A percentile compares a stretch with the other conserved stretches of the same genome.
Conservation (phyloP, 2,329 filamentous ascomycete genomes). For the Endothia cerciana region DNA sequence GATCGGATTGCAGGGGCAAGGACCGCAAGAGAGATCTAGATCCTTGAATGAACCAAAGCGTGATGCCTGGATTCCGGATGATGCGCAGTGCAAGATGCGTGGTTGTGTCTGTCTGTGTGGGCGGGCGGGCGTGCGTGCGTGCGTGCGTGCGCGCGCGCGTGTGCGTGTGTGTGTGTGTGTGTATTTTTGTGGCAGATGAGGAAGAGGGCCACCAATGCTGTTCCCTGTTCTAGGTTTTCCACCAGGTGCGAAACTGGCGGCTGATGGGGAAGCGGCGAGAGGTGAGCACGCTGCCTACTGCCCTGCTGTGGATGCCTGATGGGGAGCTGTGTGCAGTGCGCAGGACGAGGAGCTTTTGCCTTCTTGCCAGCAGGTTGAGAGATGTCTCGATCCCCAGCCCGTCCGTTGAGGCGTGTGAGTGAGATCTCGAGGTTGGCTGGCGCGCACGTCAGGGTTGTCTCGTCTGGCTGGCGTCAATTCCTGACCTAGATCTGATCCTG, state of each 20-base stretch:
- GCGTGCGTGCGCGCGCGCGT: neutral
- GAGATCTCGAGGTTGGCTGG: constrained; percentile 1
- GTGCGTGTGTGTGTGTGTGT: neutral
- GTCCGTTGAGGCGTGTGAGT: neutral
- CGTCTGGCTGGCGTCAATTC: neutral
- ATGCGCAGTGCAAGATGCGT: neutral
- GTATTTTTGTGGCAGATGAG: neutral
- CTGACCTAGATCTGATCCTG: constrained; percentile 13
- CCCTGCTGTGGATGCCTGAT: neutral
- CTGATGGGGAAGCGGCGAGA: neutral
- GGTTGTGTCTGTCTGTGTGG: neutral
- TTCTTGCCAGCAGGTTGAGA: constrained; percentile 6
- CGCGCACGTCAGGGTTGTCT: neutral
- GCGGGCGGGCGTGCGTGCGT: neutral
- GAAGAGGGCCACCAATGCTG: neutral
- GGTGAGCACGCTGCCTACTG: neutral
- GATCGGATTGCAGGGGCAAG: constrained; percentile 13
- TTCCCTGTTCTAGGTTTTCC: neutral
- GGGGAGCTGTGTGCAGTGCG: neutral
- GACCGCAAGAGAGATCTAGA: constrained; percentile 4
- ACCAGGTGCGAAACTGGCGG: constrained; percentile 1
- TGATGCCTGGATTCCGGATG: neutral
- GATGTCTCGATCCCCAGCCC: neutral
- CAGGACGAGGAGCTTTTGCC: neutral
- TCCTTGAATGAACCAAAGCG: constrained; percentile 6